Percentiles rank a stretch among this genome's conserved stretches.
phyloP scores from a whole-genome alignment of 1,139 yeast species.

The Zygosaccharomyces sapae region DNA sequence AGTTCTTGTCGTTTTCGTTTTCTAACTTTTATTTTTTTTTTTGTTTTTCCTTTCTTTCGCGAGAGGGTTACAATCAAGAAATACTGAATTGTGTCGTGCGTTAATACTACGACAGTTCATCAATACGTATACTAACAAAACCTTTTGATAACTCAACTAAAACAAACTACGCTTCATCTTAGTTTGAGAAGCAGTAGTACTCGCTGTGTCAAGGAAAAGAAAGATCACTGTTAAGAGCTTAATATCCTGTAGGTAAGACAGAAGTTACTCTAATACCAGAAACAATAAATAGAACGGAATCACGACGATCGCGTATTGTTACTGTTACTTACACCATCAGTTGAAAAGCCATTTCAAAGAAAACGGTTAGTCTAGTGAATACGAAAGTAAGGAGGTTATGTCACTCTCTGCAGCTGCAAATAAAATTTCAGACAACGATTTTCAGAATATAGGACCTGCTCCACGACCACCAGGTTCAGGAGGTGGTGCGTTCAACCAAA shows the following conservation, averaged over 20 bases:
- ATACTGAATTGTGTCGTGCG: slow-evolving; percentile 1
- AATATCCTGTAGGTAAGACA: background rate
- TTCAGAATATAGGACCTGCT: slow-evolving; percentile 44
- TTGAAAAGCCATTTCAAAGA: no score
- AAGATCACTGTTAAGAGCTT: background rate
- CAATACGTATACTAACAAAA: slow-evolving; percentile 2
- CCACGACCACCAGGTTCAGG: slow-evolving; percentile 40
- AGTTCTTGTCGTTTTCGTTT: slow-evolving; percentile 26
- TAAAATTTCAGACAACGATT: slow-evolving; percentile 39
- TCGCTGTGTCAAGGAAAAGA: background rate
- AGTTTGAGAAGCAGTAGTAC: slow-evolving; percentile 2
- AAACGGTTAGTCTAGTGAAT: no score
- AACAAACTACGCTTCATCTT: slow-evolving; percentile 4
- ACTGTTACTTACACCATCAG: background rate
- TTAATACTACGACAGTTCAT: slow-evolving; percentile 2
- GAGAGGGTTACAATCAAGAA: background rate
- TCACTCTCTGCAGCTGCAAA: slow-evolving; percentile 46
- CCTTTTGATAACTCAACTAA: background rate
- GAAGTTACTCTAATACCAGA: background rate
- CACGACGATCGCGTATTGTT: no score
- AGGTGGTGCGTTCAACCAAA: slow-evolving; percentile 30
- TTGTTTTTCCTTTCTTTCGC: background rate
- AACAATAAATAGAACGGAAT: no score
- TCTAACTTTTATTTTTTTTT: background rate
- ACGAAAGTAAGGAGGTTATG: slow-evolving; percentile 26